A percentile compares a stretch with the other conserved stretches of the same genome.
phyloP scores from a whole-genome alignment of 495 filamentous ascomycete species.

The Talaromyces ruber region DNA sequence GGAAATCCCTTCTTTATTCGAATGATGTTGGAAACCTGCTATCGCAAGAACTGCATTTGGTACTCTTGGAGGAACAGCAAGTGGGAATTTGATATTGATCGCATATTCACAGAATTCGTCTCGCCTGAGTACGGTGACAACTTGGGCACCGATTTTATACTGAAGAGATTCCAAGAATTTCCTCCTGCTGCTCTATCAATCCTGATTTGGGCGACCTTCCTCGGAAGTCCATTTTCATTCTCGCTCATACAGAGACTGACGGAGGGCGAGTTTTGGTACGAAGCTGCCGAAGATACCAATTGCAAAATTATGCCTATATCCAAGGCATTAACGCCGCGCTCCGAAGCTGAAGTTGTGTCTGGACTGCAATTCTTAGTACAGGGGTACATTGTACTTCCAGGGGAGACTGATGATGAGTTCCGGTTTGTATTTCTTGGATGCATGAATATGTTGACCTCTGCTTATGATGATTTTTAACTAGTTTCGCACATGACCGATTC shows the following conservation, averaged over 20 bases:
- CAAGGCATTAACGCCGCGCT: slow-evolving; percentile 20
- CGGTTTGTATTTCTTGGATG: slow-evolving; percentile 20
- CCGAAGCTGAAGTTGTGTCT: slow-evolving; percentile 50
- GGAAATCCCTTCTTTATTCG: slow-evolving; percentile 85
- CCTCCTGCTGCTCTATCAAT: slow-evolving; percentile 65
- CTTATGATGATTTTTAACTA: slow-evolving; percentile 22
- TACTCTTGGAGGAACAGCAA: slow-evolving; percentile 71
- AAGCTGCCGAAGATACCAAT: slow-evolving; percentile 21
- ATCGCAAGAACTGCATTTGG: slow-evolving; percentile 79
- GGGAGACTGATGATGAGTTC: slow-evolving; percentile 69
- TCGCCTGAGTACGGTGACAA: slow-evolving; percentile 66
- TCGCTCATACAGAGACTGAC: slow-evolving; percentile 69
- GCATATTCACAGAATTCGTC: slow-evolving; percentile 73
- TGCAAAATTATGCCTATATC: background rate
- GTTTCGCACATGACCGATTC: slow-evolving; percentile 79
- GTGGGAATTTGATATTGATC: slow-evolving; percentile 81
- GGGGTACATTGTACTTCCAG: slow-evolving; percentile 64
- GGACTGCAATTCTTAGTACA: slow-evolving; percentile 73
- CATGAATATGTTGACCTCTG: background rate
- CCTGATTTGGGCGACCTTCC: slow-evolving; percentile 73
- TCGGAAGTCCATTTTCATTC: slow-evolving; percentile 76
- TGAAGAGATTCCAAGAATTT: slow-evolving; percentile 65
- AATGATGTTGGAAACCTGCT: slow-evolving; percentile 82
- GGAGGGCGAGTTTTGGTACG: slow-evolving; percentile 55
- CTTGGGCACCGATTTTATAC: slow-evolving; percentile 73